A percentile compares a stretch with the other conserved stretches of the same genome.
Evolutionary conservation across 768 basidiomycete species (phyloP).

Genomic region (Lactarius evosmus): DNA sequence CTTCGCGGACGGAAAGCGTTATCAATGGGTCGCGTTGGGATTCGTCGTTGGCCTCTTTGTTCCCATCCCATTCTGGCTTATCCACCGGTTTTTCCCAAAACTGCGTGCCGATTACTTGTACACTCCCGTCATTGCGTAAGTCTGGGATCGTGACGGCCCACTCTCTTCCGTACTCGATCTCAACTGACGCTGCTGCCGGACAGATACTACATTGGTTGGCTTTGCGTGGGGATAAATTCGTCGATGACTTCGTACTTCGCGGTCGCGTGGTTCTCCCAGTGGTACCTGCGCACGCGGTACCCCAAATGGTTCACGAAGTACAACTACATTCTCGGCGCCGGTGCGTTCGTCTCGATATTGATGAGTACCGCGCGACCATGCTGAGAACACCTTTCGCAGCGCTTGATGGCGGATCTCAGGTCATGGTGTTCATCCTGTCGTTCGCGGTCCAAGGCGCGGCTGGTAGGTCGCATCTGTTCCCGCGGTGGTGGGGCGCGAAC

Average conservation of each 20-base stretch:
- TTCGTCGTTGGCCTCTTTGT: slow-evolving; percentile 48
- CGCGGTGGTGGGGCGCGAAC: slow-evolving; percentile 56
- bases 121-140: slow-evolving; percentile 45
- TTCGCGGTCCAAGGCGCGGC: slow-evolving; percentile 43
- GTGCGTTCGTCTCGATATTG: slow-evolving; percentile 10
- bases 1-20: slow-evolving; percentile 30
- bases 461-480: slow-evolving; percentile 48
- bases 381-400: slow-evolving; percentile 23
- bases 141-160: slow-evolving; percentile 4
- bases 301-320: slow-evolving; percentile 45
- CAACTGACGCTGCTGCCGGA: background rate
- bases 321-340: slow-evolving; percentile 40
- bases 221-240: slow-evolving; percentile 51
- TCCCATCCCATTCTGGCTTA: slow-evolving; percentile 53
- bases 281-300: slow-evolving; percentile 38
- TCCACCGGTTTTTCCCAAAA: slow-evolving; percentile 44
- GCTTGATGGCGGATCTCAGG: slow-evolving; percentile 45
- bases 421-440: slow-evolving; percentile 44
- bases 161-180: background rate
- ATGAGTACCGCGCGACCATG: background rate
- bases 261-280: slow-evolving; percentile 47
- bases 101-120: slow-evolving; percentile 46
- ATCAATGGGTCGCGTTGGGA: slow-evolving; percentile 49
- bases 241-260: slow-evolving; percentile 43
- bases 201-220: slow-evolving; percentile 49